These are phyloP conservation scores for Scutellaria galericulata DNA, from an alignment of 257 asterid species.

Conservation along the genomic window DNA sequence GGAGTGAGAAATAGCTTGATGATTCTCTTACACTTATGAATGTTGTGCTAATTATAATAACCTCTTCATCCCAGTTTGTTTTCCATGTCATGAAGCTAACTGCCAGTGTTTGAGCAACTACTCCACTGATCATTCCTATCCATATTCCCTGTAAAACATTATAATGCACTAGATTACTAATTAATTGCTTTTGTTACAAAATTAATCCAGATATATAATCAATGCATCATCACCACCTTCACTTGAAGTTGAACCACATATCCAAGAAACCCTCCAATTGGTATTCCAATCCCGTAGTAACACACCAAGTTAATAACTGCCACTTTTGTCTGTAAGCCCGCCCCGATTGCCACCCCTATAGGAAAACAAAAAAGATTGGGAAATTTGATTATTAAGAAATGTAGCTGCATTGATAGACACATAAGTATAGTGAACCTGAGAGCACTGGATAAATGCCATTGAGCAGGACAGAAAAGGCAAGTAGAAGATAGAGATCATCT, in stretches of 20 bases:
- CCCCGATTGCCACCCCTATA: constrained; percentile 62
- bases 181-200: not conserved
- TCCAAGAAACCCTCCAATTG: constrained; percentile 59
- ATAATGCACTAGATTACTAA: too few species aligned
- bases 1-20: not conserved
- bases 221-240: constrained; percentile 21
- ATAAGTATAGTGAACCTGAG: constrained; percentile 42
- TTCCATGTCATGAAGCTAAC: constrained; percentile 51
- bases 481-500: constrained; percentile 47
- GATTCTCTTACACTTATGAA: not conserved
- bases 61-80: constrained; percentile 48
- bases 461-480: constrained; percentile 56
- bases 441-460: constrained; percentile 55
- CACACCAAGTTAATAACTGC: constrained; percentile 51
- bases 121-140: constrained; percentile 60
- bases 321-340: constrained; percentile 54
- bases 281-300: constrained; percentile 51
- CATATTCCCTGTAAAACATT: constrained; percentile 55
- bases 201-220: not conserved
- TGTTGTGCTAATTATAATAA: not conserved
- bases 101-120: constrained; percentile 49
- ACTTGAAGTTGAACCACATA: constrained; percentile 45
- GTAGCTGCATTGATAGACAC: too few species aligned
- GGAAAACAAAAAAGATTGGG: not conserved
- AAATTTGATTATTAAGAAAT: too few species aligned